A percentile compares a stretch with the other conserved stretches of the same genome.
These are phyloP conservation scores for Astragalus membranaceus DNA, from an alignment of 306 rosid genomes.

Conservation along the genomic window DNA sequence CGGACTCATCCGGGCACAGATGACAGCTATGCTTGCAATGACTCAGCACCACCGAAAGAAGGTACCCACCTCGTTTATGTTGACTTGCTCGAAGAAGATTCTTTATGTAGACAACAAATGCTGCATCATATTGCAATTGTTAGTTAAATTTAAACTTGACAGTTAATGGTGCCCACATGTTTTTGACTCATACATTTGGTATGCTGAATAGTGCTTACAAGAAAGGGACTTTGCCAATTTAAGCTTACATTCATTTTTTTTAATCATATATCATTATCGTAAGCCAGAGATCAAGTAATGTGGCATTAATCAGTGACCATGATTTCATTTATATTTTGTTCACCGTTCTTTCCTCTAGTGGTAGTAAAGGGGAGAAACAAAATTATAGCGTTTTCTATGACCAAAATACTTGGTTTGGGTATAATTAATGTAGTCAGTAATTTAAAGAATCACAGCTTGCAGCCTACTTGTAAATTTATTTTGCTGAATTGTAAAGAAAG, in stretches of 20 bases:
- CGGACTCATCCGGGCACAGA: conserved; percentile 76
- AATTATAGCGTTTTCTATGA: background rate
- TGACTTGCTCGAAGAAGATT: background rate
- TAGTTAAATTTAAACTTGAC: background rate
- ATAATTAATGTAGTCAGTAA: background rate
- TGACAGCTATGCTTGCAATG: conserved; percentile 99
- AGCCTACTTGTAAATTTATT: background rate
- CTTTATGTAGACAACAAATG: background rate
- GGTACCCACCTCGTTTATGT: conserved; percentile 30
- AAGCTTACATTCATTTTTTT: background rate
- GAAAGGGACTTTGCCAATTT: background rate
- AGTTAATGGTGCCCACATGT: background rate
- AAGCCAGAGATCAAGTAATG: background rate
- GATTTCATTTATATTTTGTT: background rate
- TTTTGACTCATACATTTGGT: background rate
- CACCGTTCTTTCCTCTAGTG: background rate
- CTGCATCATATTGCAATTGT: background rate
- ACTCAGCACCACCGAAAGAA: conserved; percentile 75
- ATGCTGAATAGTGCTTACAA: background rate
- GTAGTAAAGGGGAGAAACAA: background rate
- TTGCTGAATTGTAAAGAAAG: background rate
- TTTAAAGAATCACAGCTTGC: background rate
- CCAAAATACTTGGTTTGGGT: background rate
- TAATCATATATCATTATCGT: background rate
- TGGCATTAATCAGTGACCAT: background rate